Evolutionary conservation across 1,284 basidiomycete species (phyloP).

Genomic region (Ganoderma meredithae): DNA sequence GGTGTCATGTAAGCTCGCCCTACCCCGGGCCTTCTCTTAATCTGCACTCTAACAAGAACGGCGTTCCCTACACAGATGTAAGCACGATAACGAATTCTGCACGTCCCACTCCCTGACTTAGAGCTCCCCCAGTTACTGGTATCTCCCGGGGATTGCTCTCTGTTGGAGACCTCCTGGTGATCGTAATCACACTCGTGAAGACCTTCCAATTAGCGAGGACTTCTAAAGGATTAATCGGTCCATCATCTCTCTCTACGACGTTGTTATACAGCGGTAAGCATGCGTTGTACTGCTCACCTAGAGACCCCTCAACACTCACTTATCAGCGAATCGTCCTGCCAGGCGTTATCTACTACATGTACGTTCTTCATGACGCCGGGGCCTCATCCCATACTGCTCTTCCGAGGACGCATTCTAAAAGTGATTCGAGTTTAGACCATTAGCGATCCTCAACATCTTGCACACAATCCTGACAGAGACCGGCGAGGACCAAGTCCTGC

Average conservation of each 20-base stretch:
- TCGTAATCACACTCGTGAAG: slow-evolving; percentile 15
- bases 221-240: slow-evolving; percentile 2
- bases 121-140: slow-evolving; percentile 1
- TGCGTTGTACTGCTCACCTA: neutral
- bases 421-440: neutral
- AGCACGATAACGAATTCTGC: neutral
- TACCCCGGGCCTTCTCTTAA: neutral
- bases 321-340: neutral
- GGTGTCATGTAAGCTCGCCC: slow-evolving; percentile 11
- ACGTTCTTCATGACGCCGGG: too few species aligned
- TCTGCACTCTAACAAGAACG: neutral
- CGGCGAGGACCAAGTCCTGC: slow-evolving; percentile 14
- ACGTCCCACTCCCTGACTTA: neutral
- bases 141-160: slow-evolving; percentile 15
- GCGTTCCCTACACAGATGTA: neutral
- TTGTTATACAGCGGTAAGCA: slow-evolving; percentile 7
- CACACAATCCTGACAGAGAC: slow-evolving; percentile 16
- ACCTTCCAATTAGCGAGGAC: slow-evolving; percentile 4
- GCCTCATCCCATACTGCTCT: too few species aligned
- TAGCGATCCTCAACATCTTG: slow-evolving; percentile 7
- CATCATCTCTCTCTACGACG: slow-evolving; percentile 1
- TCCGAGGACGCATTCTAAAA: neutral
- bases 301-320: neutral
- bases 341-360: slow-evolving; percentile 14
- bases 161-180: slow-evolving; percentile 11